Evolutionary conservation across 2,329 filamentous ascomycete genomes (phyloP).

Genomic region (Hypomyces rosellus): DNA sequence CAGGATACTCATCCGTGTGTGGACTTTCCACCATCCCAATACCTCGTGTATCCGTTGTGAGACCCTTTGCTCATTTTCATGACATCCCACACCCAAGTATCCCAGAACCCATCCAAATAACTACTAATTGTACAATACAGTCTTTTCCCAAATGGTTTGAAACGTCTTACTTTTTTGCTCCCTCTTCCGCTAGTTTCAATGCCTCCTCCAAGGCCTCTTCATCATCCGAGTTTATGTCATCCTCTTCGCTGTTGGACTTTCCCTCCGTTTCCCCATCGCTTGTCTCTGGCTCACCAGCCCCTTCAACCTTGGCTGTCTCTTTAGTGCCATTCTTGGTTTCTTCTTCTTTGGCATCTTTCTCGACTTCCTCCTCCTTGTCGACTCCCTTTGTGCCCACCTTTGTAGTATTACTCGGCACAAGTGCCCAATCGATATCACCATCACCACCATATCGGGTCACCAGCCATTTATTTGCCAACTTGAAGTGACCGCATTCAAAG

Average conservation of each 20-base stretch:
- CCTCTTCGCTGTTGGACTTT: constrained; percentile 11
- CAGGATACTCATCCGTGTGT: too few relatives aligned
- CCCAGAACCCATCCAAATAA: not conserved
- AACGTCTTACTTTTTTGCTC: too few relatives aligned
- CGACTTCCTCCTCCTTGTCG: constrained; percentile 15
- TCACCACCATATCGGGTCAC: constrained; percentile 69
- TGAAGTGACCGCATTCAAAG: constrained; percentile 77
- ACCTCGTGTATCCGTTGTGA: too few relatives aligned
- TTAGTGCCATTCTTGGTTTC: constrained; percentile 7
- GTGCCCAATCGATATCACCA: constrained; percentile 78
- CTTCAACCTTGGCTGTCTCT: not conserved
- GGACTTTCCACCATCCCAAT: too few relatives aligned
- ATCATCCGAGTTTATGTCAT: constrained; percentile 29
- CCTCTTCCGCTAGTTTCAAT: constrained; percentile 25
- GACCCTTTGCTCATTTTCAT: too few relatives aligned
- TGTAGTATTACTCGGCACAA: constrained; percentile 34
- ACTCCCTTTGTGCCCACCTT: constrained; percentile 16
- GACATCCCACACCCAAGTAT: too few relatives aligned
- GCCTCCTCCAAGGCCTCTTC: constrained; percentile 33
- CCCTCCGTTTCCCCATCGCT: constrained; percentile 1
- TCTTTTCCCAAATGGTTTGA: too few relatives aligned
- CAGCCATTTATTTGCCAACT: constrained; percentile 80
- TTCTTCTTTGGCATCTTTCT: constrained; percentile 8
- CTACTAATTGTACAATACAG: not conserved
- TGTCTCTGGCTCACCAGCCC: too few relatives aligned